Conservation (phyloP, 768 basidiomycete species). For the Hypholoma fasciculare region DNA sequence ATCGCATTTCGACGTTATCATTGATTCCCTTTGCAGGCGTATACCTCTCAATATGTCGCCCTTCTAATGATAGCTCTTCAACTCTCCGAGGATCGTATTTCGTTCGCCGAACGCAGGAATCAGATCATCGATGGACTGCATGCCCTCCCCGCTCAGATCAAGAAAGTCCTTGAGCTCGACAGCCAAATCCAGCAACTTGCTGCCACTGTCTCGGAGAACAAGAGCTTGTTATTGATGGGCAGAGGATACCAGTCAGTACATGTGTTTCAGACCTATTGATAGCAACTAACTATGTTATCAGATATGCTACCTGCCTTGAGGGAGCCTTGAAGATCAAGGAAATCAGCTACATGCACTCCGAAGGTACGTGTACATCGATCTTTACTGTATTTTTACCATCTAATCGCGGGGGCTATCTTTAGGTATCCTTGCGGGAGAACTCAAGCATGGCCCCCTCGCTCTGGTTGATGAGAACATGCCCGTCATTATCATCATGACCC, state of each 20-base stretch:
- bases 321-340: slow-evolving; percentile 99
- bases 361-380: slow-evolving; percentile 43
- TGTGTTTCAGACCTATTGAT: no score
- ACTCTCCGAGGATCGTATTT: slow-evolving; percentile 95
- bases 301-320: slow-evolving; percentile 95
- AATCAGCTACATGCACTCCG: slow-evolving; percentile 90
- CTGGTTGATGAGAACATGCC: slow-evolving; percentile 98
- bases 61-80: slow-evolving; percentile 98
- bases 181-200: slow-evolving; percentile 78
- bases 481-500: slow-evolving; percentile 99
- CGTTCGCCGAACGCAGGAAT: slow-evolving; percentile 85
- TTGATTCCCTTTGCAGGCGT: slow-evolving; percentile 58
- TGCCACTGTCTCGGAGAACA: slow-evolving; percentile 74
- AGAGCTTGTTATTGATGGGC: slow-evolving; percentile 94
- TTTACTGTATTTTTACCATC: neutral
- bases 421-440: slow-evolving; percentile 96
- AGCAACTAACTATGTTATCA: slow-evolving; percentile 17
- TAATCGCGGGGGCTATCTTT: slow-evolving; percentile 10
- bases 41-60: slow-evolving; percentile 98
- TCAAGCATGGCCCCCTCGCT: slow-evolving; percentile 98
- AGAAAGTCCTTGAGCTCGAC: slow-evolving; percentile 82
- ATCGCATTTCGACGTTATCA: neutral
- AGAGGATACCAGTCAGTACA: slow-evolving; percentile 87
- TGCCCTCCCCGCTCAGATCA: slow-evolving; percentile 87
- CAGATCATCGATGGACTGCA: slow-evolving; percentile 94